These are phyloP conservation scores for Dactylellina haptotyla DNA, from an alignment of 2,329 filamentous ascomycete species.

Conservation along the genomic window DNA sequence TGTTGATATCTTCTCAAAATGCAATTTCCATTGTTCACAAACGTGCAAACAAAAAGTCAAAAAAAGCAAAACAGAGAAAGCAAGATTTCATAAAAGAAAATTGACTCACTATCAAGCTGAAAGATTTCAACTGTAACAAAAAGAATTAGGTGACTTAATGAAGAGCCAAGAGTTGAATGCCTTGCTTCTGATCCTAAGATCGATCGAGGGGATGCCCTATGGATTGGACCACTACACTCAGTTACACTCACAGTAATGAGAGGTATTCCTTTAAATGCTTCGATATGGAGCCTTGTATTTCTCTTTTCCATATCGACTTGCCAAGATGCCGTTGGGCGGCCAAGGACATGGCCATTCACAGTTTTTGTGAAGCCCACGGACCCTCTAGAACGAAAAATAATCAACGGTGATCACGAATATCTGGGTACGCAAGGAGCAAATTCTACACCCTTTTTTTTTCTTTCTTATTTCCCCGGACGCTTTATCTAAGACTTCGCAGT, in stretches of 20 bases:
- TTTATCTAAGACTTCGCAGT: no score
- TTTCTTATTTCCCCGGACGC: no score
- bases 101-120: no score
- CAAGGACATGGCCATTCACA: constrained; percentile 31
- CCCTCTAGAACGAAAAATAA: constrained; percentile 24
- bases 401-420: neutral
- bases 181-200: no score
- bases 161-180: no score
- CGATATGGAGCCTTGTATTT: neutral
- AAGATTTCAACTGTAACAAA: no score
- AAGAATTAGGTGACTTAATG: no score
- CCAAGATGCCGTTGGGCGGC: neutral
- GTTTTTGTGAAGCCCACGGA: constrained; percentile 8
- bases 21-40: neutral
- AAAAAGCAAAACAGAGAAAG: no score
- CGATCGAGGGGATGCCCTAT: no score
- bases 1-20: constrained; percentile 1
- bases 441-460: neutral
- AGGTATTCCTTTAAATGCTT: neutral
- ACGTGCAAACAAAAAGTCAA: neutral
- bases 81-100: no score
- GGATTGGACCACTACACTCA: no score
- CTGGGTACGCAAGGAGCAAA: no score
- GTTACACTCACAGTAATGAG: constrained; percentile 9
- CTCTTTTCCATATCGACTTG: neutral